Percentiles rank a stretch among this genome's conserved stretches.
phyloP scores from a whole-genome alignment of 1,284 basidiomycete genomes.

The Cryptococcus sp. region DNA sequence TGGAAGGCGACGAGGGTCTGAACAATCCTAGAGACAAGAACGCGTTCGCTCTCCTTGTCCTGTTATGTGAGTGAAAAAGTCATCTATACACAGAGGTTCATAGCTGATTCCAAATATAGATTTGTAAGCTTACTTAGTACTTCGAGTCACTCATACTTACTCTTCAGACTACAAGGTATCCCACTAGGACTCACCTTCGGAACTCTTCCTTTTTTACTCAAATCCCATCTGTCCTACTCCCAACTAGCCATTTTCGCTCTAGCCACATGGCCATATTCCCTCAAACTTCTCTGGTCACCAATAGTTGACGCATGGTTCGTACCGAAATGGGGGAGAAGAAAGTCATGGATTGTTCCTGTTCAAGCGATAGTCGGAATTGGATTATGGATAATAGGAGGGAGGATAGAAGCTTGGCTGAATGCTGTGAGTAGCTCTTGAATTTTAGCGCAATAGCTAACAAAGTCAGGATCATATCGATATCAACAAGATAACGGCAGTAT shows the following conservation, averaged over 20 bases:
- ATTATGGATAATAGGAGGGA: constrained; percentile 81
- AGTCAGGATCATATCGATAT: constrained; percentile 75
- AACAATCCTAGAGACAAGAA: constrained; percentile 59
- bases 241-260: constrained; percentile 93
- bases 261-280: constrained; percentile 91
- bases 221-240: constrained; percentile 91
- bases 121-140: constrained; percentile 16
- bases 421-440: constrained; percentile 56
- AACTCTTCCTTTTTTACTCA: constrained; percentile 92
- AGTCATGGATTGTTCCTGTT: constrained; percentile 99
- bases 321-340: constrained; percentile 69
- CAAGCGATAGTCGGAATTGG: constrained; percentile 82
- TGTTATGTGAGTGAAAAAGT: constrained; percentile 66
- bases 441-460: background rate
- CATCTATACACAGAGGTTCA: background rate
- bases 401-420: constrained; percentile 74
- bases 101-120: constrained; percentile 9
- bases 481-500: constrained; percentile 73
- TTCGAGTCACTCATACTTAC: background rate
- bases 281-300: constrained; percentile 97
- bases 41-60: constrained; percentile 78
- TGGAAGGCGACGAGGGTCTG: constrained; percentile 25
- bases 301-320: constrained; percentile 91
- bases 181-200: constrained; percentile 73
- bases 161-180: constrained; percentile 70